These are phyloP conservation scores for Paecilomyces niveus DNA, from an alignment of 2,329 filamentous ascomycete species.

Conservation along the genomic window DNA sequence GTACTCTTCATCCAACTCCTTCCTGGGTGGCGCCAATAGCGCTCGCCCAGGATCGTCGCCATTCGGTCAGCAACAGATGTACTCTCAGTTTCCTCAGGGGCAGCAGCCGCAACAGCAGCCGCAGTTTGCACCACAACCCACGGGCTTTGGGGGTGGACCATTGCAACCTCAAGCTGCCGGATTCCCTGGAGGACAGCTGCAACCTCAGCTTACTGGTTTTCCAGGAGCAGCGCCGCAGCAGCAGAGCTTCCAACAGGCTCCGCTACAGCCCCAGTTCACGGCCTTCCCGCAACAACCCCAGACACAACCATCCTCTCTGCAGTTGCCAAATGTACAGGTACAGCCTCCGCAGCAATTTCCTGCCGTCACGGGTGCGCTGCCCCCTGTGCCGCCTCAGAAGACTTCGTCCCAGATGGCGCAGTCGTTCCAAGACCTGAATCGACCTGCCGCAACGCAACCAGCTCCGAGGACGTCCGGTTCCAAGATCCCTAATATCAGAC, in stretches of 20 bases:
- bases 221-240: slow-evolving; percentile 28
- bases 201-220: slow-evolving; percentile 43
- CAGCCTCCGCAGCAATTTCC: slow-evolving; percentile 32
- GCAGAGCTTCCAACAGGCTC: slow-evolving; percentile 23
- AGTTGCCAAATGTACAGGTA: slow-evolving; percentile 19
- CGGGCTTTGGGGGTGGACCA: slow-evolving; percentile 45
- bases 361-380: slow-evolving; percentile 38
- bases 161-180: slow-evolving; percentile 64
- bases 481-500: slow-evolving; percentile 86
- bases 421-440: slow-evolving; percentile 48
- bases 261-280: slow-evolving; percentile 56
- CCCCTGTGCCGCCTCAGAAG: slow-evolving; percentile 50
- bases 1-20: slow-evolving; percentile 87
- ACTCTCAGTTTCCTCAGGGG: slow-evolving; percentile 30
- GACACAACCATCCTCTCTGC: slow-evolving; percentile 25
- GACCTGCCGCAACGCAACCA: slow-evolving; percentile 53
- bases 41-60: slow-evolving; percentile 61
- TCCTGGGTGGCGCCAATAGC: slow-evolving; percentile 70
- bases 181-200: slow-evolving; percentile 46
- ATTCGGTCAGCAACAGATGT: slow-evolving; percentile 48
- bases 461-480: slow-evolving; percentile 54
- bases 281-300: slow-evolving; percentile 36
- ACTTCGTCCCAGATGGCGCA: slow-evolving; percentile 59
- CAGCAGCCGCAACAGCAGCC: slow-evolving; percentile 49
- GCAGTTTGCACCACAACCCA: slow-evolving; percentile 49